Evolutionary conservation across 2,329 filamentous ascomycete genomes (phyloP).

Genomic region (Penicillium sp.): DNA sequence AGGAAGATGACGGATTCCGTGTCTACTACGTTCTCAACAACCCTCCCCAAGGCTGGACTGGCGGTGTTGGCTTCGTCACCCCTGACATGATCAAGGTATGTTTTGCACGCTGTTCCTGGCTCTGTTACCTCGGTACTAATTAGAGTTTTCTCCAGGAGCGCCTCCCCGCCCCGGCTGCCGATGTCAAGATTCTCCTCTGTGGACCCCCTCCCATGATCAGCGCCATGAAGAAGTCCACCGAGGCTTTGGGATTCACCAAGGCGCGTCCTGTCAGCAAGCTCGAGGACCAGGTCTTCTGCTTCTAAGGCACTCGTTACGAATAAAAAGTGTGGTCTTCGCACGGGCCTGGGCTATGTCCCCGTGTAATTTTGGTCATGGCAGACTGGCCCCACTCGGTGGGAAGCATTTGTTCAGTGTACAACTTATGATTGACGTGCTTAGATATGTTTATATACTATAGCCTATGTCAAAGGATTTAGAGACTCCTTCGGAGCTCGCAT

Average conservation of each 20-base stretch:
- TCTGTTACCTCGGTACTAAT: slow-evolving; percentile 1
- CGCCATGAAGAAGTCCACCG: slow-evolving; percentile 93
- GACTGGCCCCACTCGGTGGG: neutral
- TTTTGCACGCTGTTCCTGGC: slow-evolving; percentile 7
- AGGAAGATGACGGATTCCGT: slow-evolving; percentile 74
- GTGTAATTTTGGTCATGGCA: neutral
- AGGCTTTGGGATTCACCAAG: slow-evolving; percentile 86
- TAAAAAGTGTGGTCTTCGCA: neutral
- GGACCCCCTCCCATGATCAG: slow-evolving; percentile 95
- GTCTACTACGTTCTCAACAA: slow-evolving; percentile 97
- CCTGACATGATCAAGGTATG: slow-evolving; percentile 87
- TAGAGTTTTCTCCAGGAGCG: slow-evolving; percentile 33
- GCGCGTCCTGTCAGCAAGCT: slow-evolving; percentile 94
- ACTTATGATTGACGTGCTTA: neutral
- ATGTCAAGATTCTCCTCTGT: slow-evolving; percentile 92
- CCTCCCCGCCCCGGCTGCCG: slow-evolving; percentile 74
- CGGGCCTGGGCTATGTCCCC: neutral
- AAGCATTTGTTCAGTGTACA: slow-evolving; percentile 3
- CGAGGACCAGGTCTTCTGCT: slow-evolving; percentile 96
- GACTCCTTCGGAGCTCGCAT: neutral
- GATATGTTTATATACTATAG: slow-evolving; percentile 2
- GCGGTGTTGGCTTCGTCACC: slow-evolving; percentile 92
- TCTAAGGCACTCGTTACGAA: slow-evolving; percentile 51
- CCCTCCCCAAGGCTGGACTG: slow-evolving; percentile 85
- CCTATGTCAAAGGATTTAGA: neutral